Evolutionary conservation across 768 basidiomycete species (phyloP).

Genomic region (Tylopilus plumbeoviolaceoides): DNA sequence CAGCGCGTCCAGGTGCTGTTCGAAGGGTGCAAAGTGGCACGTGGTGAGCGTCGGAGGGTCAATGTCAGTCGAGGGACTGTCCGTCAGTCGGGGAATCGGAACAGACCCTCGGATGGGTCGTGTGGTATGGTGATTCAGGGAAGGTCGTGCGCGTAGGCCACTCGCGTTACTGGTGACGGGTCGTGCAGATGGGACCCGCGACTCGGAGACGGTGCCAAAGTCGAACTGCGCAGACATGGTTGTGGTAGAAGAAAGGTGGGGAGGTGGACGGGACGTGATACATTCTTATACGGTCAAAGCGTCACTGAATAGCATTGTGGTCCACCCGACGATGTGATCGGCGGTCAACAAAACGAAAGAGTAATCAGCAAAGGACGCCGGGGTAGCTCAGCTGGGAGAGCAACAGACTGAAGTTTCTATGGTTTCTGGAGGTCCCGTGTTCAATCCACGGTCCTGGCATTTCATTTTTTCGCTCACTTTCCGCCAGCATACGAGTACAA

Average conservation of each 20-base stretch:
- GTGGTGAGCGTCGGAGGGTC: background rate
- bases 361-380: conserved; percentile 25
- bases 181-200: background rate
- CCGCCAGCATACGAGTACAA: background rate
- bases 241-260: background rate
- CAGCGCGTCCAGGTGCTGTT: conserved; percentile 1
- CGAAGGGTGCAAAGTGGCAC: conserved; percentile 10
- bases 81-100: background rate
- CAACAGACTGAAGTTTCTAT: conserved; percentile 56
- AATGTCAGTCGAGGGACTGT: background rate
- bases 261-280: background rate
- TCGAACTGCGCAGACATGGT: background rate
- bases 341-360: no score
- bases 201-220: background rate
- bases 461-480: background rate
- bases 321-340: background rate
- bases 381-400: conserved; percentile 74
- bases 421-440: conserved; percentile 43
- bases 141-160: background rate
- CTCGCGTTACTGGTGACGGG: background rate
- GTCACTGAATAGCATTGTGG: background rate
- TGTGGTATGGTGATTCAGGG: background rate
- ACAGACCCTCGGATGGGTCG: background rate
- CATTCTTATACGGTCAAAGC: conserved; percentile 14
- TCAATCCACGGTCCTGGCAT: conserved; percentile 55